A percentile compares a stretch with the other conserved stretches of the same genome.
These are phyloP conservation scores for Thermothelomyces thermophilus DNA, from an alignment of 2,329 filamentous ascomycete genomes.

Conservation along the genomic window DNA sequence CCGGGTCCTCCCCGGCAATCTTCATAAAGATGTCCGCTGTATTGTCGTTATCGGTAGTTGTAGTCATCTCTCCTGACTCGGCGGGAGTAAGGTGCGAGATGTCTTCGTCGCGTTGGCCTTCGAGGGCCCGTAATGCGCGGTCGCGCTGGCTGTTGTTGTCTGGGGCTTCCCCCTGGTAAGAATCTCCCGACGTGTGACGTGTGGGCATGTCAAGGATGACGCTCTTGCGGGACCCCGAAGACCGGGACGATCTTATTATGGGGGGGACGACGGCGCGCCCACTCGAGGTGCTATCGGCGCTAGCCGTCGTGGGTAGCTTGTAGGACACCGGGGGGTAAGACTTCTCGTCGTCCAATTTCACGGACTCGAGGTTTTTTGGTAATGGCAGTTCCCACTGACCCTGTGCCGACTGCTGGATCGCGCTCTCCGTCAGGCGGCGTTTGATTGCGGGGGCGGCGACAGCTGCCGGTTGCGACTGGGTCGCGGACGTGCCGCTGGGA, in stretches of 20 bases:
- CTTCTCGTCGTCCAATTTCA: constrained; percentile 44
- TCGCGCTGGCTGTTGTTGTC: constrained; percentile 43
- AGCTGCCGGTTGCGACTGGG: constrained; percentile 26
- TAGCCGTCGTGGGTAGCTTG: constrained; percentile 33
- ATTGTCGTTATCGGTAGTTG: constrained; percentile 42
- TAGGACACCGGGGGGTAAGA: constrained; percentile 47
- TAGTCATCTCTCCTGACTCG: constrained; percentile 31
- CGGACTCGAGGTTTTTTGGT: constrained; percentile 39
- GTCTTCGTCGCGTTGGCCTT: constrained; percentile 38
- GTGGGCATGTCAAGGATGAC: constrained; percentile 46
- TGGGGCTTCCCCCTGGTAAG: constrained; percentile 35
- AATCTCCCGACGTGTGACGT: constrained; percentile 38
- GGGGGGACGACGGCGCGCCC: constrained; percentile 40
- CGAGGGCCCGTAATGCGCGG: constrained; percentile 44
- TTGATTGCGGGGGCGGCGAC: constrained; percentile 27
- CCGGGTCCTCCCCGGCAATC: constrained; percentile 49
- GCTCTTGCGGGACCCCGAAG: constrained; percentile 51
- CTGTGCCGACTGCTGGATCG: constrained; percentile 32
- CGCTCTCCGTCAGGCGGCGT: constrained; percentile 26
- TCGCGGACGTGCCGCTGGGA: constrained; percentile 20
- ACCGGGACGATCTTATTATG: constrained; percentile 47
- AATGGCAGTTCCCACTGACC: constrained; percentile 44
- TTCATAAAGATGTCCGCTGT: constrained; percentile 53
- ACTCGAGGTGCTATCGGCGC: constrained; percentile 21
- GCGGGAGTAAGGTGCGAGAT: constrained; percentile 36